Percentiles rank a stretch among this genome's conserved stretches.
Evolutionary conservation across 257 asterid genomes (phyloP).

Genomic region (Nicotiana sylvestris): DNA sequence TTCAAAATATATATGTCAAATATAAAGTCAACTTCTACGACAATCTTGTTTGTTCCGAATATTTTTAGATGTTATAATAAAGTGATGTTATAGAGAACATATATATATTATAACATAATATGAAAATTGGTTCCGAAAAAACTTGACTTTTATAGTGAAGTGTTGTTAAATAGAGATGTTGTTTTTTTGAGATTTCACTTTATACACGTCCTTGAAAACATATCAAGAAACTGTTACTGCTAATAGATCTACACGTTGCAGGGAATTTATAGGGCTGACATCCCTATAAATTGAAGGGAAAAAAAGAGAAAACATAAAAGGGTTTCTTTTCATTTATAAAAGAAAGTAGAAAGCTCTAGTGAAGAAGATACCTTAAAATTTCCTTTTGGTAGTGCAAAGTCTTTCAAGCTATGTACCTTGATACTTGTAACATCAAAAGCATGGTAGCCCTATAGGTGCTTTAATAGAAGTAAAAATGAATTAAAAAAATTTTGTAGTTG

Average conservation of each 20-base stretch:
- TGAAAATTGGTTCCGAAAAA: too few relatives aligned
- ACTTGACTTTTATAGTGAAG: too few relatives aligned
- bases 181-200: too few relatives aligned
- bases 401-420: constrained; percentile 6
- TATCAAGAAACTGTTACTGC: background rate
- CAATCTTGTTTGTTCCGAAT: too few relatives aligned
- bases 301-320: background rate
- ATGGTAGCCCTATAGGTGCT: background rate
- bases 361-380: background rate
- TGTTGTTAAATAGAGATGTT: too few relatives aligned
- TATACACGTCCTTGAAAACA: background rate
- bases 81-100: too few relatives aligned
- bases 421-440: background rate
- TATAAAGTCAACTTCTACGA: too few relatives aligned
- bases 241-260: background rate
- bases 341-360: too few relatives aligned
- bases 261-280: background rate
- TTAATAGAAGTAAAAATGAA: too few relatives aligned
- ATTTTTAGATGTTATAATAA: too few relatives aligned
- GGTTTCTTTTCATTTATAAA: background rate
- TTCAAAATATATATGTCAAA: background rate
- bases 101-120: too few relatives aligned
- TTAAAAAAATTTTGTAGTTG: background rate
- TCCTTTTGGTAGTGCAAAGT: background rate
- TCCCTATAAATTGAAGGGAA: background rate